These are phyloP conservation scores for Vinca minor DNA, from an alignment of 257 asterid species.

Conservation along the genomic window DNA sequence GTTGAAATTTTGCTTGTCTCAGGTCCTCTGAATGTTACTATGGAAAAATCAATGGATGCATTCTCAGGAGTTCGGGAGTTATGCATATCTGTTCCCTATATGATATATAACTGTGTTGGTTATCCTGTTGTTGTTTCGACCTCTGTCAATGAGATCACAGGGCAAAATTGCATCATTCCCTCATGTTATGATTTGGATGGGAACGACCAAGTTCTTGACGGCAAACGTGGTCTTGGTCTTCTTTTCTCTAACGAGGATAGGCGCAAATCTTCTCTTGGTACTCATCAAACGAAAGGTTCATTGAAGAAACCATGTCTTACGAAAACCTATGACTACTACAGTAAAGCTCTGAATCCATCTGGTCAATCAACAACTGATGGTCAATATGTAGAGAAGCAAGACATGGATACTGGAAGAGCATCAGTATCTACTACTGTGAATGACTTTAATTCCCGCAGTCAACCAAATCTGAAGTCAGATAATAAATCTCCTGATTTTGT, in stretches of 20 bases:
- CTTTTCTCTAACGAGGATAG: slow-evolving; percentile 45
- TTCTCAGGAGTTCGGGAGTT: slow-evolving; percentile 95
- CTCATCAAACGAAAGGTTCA: slow-evolving; percentile 18
- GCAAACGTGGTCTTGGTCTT: slow-evolving; percentile 68
- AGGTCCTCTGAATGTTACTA: slow-evolving; percentile 69
- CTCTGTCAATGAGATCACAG: slow-evolving; percentile 51
- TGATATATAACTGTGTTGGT: slow-evolving; percentile 88
- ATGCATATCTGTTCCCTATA: slow-evolving; percentile 64
- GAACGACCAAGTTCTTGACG: slow-evolving; percentile 36
- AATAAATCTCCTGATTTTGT: slow-evolving; percentile 30
- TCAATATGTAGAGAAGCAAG: slow-evolving; percentile 21
- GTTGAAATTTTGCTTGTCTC: slow-evolving; percentile 18
- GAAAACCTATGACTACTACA: slow-evolving; percentile 14
- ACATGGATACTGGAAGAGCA: slow-evolving; percentile 14
- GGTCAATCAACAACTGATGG: too few relatives aligned
- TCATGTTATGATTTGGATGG: slow-evolving; percentile 75
- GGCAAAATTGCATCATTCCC: slow-evolving; percentile 53
- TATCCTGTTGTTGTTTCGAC: slow-evolving; percentile 65
- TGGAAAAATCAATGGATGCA: slow-evolving; percentile 91
- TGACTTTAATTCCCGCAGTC: slow-evolving; percentile 31
- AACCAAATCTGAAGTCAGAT: slow-evolving; percentile 31
- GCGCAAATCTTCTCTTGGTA: slow-evolving; percentile 33
- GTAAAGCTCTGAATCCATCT: slow-evolving; percentile 12
- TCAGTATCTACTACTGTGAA: not conserved
- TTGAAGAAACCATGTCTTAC: slow-evolving; percentile 12